Base-by-base conservation (phyloP, 495 filamentous ascomycete species). In the Delitschia confertaspora region DNA sequence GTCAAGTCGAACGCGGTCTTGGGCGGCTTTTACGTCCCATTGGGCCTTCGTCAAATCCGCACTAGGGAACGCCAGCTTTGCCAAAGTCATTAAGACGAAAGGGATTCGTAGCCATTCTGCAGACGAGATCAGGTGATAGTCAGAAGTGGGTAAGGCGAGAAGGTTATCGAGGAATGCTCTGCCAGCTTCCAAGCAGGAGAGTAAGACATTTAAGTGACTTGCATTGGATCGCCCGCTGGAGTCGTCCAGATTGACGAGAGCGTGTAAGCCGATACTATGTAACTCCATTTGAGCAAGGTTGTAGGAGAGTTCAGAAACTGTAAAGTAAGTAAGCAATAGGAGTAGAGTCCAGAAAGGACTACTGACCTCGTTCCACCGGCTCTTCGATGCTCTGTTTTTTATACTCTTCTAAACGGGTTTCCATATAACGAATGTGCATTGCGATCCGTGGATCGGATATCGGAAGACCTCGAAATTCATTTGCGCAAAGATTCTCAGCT, bases 1-100 rank as follows among this genome's bases (percentile, higher is more conserved):
- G 18, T 53, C 49, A 11, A 53, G 49, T 2, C 49, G 36, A 10
- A 47, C 42, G 19, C 49, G 49, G 17, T 47, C 49, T 26, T 53
- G 49, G 2, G 49, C 49, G 5, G 43, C 42, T 42, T 47, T 53
- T 2, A 47, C 37, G 24, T 53, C 49, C 49, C 49, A 53, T 30
- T 47, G 42, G 3, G 36, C 38, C 3, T 29, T 33, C 0, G 17
- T 13, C 9, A 42, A 40, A 6, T 36, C 16, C 4, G 36, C 49
- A 21, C 27, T 43, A 6, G 49, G 49, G 11, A 53, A 47, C 16
- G 37, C 42, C 2, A 53, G 33, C 14, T 38, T 20, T 23, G 49
- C 11, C 7, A 53, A 18, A 18, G 37, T 43, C 6, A 53, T 47
- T 2, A 53, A 23, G 4, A 47, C 43, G 14, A 21, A 39, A 6